Conservation (phyloP, 1,139 yeast genomes). For the Blastobotrys aristatus region DNA sequence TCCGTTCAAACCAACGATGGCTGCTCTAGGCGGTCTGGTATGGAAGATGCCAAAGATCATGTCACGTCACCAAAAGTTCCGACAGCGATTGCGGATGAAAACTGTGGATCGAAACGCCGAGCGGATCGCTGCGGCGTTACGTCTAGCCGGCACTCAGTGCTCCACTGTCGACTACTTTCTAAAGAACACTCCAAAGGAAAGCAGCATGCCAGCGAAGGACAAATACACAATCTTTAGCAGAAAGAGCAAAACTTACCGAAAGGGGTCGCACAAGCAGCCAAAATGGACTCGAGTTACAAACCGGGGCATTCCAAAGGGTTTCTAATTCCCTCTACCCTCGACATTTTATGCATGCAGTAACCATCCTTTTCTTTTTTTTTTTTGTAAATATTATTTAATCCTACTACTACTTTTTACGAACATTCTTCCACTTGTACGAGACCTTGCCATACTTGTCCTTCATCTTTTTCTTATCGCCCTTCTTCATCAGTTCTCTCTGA, state of each 20-base stretch:
- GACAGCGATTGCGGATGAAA: conserved; percentile 78
- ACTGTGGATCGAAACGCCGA: conserved; percentile 76
- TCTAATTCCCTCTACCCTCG: conserved; percentile 46
- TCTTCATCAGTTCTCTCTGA: conserved; percentile 84
- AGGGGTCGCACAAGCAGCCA: conserved; percentile 69
- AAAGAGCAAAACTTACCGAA: conserved; percentile 73
- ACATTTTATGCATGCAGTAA: neutral
- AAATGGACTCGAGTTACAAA: conserved; percentile 85
- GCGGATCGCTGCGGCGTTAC: conserved; percentile 60
- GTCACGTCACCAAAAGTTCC: conserved; percentile 72
- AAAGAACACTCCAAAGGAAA: conserved; percentile 65
- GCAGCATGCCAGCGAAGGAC: conserved; percentile 72
- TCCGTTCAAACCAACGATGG: conserved; percentile 63
- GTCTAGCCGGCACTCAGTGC: conserved; percentile 45
- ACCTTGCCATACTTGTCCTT: conserved; percentile 59
- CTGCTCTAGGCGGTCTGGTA: conserved; percentile 71
- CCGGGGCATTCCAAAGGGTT: conserved; percentile 75
- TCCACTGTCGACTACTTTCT: conserved; percentile 51
- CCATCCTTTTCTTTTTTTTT: neutral
- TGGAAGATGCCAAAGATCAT: conserved; percentile 77
- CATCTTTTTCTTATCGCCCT: conserved; percentile 78
- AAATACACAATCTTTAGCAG: conserved; percentile 84
- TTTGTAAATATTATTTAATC: neutral
- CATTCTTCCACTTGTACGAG: conserved; percentile 80
- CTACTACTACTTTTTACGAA: conserved; percentile 56